Base-by-base conservation (phyloP, 345 rosid species). In the Sonneratia caseolaris region DNA sequence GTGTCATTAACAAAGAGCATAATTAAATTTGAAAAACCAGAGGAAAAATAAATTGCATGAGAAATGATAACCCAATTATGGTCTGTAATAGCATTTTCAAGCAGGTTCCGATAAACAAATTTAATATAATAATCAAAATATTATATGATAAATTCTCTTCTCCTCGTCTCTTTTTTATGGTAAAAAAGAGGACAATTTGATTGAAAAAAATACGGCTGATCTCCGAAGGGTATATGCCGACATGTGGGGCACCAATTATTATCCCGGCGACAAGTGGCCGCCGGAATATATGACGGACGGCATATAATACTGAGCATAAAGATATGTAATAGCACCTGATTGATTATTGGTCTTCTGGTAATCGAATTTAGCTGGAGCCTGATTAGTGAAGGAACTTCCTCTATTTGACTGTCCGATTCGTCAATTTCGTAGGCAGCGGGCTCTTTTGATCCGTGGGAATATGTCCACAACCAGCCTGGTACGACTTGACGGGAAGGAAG, bases 221-320 rank as follows among this genome's bases (percentile, higher is more conserved):
- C 24, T 66, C 22, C 32, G 22, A 16, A 6, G 49, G 15, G 49
- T 43, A 19, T 38, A 4, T 36, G 16, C 56, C 64, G 32, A 38
- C 48, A 68, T 47, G 76, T 64, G 75, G 62, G 73, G 75, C 56
- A 55, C 66, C 66, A 22, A 12, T 32, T 51, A 42, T n/a, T 69
- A 2, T 1, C 8, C 7, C 71, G 66, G 18, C 66, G 83, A 69
- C 87, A 83, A 45, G 81, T 83, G 87, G 78, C 78, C 11, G 72
- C 47, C 37, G 37, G 51, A 75, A 51, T 64, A 42, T 70, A 40
- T 68, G 69, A 35, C 6, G 75, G 85, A 73, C 85, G 87, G 84
- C 81, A 64, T 72, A 69, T 76, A 42, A 19, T 71, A n/a, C 9
- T 4, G 18, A 6, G 40, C 18, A 11, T 35, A 15, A 65, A 37